These are phyloP conservation scores for Lasiosphaeria ovina DNA, from an alignment of 495 filamentous ascomycete genomes.

Conservation along the genomic window DNA sequence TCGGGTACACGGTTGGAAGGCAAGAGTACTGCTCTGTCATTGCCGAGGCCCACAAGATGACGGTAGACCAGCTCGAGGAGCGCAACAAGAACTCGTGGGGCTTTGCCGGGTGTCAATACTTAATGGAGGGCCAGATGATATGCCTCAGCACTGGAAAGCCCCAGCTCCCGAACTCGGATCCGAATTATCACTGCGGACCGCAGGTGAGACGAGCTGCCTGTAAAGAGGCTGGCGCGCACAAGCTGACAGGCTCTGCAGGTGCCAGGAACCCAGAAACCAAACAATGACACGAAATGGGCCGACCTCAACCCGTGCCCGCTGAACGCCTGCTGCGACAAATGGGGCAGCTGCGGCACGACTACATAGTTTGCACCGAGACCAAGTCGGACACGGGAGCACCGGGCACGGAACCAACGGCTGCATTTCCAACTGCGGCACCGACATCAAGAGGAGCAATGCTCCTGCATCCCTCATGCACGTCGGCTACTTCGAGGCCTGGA, in stretches of 20 bases:
- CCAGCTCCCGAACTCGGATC: constrained; percentile 42
- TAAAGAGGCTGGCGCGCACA: too few species aligned
- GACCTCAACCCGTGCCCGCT: constrained; percentile 38
- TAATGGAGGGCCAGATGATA: constrained; percentile 33
- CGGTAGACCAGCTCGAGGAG: constrained; percentile 31
- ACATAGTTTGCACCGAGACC: constrained; percentile 44
- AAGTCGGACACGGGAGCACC: constrained; percentile 36
- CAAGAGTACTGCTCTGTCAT: constrained; percentile 40
- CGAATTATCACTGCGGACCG: constrained; percentile 47
- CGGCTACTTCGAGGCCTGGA: constrained; percentile 35
- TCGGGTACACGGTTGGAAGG: constrained; percentile 29
- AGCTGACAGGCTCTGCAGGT: too few species aligned
- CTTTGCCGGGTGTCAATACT: constrained; percentile 44
- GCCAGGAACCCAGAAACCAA: constrained; percentile 30
- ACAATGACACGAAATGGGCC: constrained; percentile 13
- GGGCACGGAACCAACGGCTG: constrained; percentile 39
- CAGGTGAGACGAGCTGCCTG: too few species aligned
- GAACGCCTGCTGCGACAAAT: constrained; percentile 29
- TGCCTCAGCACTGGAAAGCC: constrained; percentile 49
- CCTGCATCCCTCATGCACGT: constrained; percentile 14
- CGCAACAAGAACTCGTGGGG: constrained; percentile 51
- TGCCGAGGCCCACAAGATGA: constrained; percentile 30
- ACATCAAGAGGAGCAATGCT: constrained; percentile 22
- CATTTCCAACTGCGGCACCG: constrained; percentile 48
- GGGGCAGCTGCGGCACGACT: constrained; percentile 44